Conservation (phyloP, 176 grass and related monocot species). For the Aegilops bicornis region DNA sequence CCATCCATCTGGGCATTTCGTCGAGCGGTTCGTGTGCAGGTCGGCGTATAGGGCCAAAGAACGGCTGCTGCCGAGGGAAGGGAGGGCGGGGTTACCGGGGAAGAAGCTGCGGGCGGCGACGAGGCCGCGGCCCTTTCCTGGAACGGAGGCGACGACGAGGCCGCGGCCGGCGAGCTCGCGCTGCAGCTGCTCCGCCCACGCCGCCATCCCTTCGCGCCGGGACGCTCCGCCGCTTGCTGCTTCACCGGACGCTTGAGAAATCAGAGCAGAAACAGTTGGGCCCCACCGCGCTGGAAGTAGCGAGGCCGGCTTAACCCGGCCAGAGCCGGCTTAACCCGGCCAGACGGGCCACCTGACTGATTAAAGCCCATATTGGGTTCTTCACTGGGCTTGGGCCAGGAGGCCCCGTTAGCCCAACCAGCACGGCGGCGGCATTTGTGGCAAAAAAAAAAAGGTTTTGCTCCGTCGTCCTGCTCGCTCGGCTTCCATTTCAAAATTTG, state of each 20-base stretch:
- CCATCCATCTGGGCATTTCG: conserved; percentile 31
- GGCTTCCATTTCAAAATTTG: conserved; percentile 52
- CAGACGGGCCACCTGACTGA: too few species aligned
- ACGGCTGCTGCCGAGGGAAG: neutral
- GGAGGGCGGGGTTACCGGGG: conserved; percentile 36
- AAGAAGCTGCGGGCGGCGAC: conserved; percentile 53
- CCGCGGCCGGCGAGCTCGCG: conserved; percentile 47
- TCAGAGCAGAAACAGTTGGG: neutral
- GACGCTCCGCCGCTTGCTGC: neutral
- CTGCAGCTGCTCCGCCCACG: conserved; percentile 66
- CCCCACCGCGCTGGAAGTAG: neutral
- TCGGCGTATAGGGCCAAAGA: neutral
- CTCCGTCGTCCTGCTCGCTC: conserved; percentile 15
- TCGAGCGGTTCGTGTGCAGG: conserved; percentile 43
- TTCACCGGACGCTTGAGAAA: neutral
- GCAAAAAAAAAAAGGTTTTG: neutral
- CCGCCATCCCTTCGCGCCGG: conserved; percentile 20
- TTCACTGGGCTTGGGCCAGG: neutral
- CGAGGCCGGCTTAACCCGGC: neutral
- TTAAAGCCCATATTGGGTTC: too few species aligned
- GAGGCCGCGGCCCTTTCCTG: conserved; percentile 60
- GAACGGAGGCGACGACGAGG: conserved; percentile 49
- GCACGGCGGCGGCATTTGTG: neutral
- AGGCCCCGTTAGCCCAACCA: neutral
- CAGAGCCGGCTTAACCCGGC: too few species aligned